Percentiles rank a stretch among this genome's conserved stretches.
phyloP scores from a whole-genome alignment of 2,329 filamentous ascomycete species.

The Tolypocladium endophyticum region DNA sequence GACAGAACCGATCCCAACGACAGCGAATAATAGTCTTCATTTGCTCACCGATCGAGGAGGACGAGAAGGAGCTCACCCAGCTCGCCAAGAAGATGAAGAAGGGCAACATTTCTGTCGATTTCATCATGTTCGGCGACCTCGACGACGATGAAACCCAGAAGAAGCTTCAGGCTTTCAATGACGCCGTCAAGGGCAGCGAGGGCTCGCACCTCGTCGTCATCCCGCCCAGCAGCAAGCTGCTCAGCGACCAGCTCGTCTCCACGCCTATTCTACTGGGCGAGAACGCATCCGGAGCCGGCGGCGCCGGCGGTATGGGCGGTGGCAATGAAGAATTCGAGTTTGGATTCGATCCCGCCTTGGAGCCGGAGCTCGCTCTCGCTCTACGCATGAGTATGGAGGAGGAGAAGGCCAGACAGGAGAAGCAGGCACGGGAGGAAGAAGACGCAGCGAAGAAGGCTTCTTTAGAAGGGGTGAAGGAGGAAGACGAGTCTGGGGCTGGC shows the following conservation, averaged over 20 bases:
- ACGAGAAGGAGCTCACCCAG: conserved; percentile 78
- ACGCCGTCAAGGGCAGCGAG: conserved; percentile 82
- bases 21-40: conserved; percentile 96
- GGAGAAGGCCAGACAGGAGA: conserved; percentile 88
- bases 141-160: conserved; percentile 81
- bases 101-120: conserved; percentile 85
- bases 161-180: conserved; percentile 90
- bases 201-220: conserved; percentile 87
- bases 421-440: conserved; percentile 67
- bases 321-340: conserved; percentile 60
- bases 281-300: conserved; percentile 45
- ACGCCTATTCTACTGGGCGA: conserved; percentile 87
- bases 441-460: conserved; percentile 62
- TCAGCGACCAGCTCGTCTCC: conserved; percentile 83
- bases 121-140: conserved; percentile 88
- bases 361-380: conserved; percentile 88
- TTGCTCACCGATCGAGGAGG: conserved; percentile 84
- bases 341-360: conserved; percentile 80
- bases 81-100: conserved; percentile 99
- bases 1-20: conserved; percentile 93
- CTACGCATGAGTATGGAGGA: conserved; percentile 97
- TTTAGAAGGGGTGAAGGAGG: conserved; percentile 74
- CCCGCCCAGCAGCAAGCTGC: conserved; percentile 79
- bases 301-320: conserved; percentile 46
- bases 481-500: conserved; percentile 53